Percentiles rank a stretch among this genome's conserved stretches.
These are phyloP conservation scores for Gautieria morchelliformis DNA, from an alignment of 768 basidiomycete species.

Conservation along the genomic window DNA sequence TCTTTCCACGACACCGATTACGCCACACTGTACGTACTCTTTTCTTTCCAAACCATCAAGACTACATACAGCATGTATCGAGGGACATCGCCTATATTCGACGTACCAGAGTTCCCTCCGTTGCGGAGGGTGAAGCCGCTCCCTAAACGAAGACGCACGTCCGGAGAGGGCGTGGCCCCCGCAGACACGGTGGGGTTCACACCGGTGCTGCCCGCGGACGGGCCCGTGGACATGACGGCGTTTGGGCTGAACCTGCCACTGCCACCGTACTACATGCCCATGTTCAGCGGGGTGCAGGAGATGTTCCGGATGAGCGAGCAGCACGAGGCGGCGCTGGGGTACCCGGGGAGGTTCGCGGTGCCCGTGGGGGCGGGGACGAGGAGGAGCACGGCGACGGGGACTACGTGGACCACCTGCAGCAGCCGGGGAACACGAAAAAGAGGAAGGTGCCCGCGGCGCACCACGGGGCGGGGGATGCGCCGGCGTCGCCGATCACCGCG, in stretches of 20 bases:
- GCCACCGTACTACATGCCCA: constrained; percentile 56
- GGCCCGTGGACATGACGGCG: not conserved
- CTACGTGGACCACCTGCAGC: constrained; percentile 58
- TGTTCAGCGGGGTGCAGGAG: constrained; percentile 39
- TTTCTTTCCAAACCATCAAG: not conserved
- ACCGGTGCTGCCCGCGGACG: not conserved
- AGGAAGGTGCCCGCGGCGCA: constrained; percentile 56
- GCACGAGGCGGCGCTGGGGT: not conserved
- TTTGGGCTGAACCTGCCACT: constrained; percentile 39
- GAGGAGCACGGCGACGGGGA: constrained; percentile 52
- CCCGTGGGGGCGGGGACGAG: constrained; percentile 24
- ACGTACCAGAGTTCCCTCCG: constrained; percentile 52
- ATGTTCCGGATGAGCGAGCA: constrained; percentile 22
- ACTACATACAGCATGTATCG: constrained; percentile 10
- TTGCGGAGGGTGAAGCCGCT: constrained; percentile 66
- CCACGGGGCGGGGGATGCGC: constrained; percentile 22
- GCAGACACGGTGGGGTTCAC: not conserved
- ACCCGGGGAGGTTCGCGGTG: not conserved
- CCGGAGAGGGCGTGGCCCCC: constrained; percentile 9
- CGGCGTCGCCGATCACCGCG: not conserved
- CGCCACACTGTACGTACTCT: not conserved
- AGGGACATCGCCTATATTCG: constrained; percentile 47
- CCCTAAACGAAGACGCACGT: constrained; percentile 63
- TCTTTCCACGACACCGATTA: not conserved
- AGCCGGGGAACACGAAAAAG: constrained; percentile 82